phyloP scores from a whole-genome alignment of 345 rosid species.

The Chamaenerion angustifolium region DNA sequence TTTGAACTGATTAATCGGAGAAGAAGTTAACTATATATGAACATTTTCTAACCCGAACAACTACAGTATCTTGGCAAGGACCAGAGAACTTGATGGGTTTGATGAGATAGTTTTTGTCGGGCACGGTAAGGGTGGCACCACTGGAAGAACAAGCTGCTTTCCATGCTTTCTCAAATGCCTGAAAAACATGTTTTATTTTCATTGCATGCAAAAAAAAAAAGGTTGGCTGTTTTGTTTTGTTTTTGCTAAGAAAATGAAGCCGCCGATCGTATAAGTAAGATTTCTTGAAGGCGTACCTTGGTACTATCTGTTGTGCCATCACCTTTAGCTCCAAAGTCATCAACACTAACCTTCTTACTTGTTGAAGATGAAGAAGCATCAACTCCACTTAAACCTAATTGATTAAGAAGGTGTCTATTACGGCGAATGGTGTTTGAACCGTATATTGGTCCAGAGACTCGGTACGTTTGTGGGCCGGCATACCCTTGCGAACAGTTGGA shows the following conservation, averaged over 20 bases:
- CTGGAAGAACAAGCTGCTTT: slow-evolving; percentile 44
- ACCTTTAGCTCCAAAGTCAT: slow-evolving; percentile 46
- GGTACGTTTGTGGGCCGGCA: not conserved
- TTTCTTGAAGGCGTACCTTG: no score
- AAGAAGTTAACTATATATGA: no score
- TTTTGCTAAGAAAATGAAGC: no score
- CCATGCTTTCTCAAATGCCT: slow-evolving; percentile 80
- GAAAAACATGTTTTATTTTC: not conserved
- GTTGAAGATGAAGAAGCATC: not conserved
- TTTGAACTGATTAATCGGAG: no score
- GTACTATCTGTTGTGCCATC: slow-evolving; percentile 45
- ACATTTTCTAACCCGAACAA: slow-evolving; percentile 32
- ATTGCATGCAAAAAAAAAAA: no score
- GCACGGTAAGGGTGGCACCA: slow-evolving; percentile 35
- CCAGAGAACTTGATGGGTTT: slow-evolving; percentile 43
- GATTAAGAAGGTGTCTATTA: no score
- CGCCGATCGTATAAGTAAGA: no score
- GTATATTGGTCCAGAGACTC: no score
- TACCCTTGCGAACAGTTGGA: not conserved
- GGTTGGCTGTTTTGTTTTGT: no score
- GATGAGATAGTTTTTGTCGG: slow-evolving; percentile 34
- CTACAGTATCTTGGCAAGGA: slow-evolving; percentile 49
- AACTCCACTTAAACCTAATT: slow-evolving; percentile 1
- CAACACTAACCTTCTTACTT: slow-evolving; percentile 20
- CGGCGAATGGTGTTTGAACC: not conserved